Conservation (phyloP, 2,329 filamentous ascomycete genomes). For the Nemania sp. region DNA sequence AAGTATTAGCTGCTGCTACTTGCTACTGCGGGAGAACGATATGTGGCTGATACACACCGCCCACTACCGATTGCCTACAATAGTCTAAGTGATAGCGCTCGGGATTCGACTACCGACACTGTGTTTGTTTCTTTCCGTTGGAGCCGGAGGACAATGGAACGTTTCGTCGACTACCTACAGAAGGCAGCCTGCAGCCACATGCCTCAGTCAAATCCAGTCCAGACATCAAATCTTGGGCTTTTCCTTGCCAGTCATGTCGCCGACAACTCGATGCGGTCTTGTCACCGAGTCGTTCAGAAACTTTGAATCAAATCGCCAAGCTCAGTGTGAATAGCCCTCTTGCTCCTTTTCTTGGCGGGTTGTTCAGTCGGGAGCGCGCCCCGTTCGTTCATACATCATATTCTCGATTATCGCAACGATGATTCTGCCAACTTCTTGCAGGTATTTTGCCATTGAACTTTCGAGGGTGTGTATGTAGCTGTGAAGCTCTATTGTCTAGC, state of each 20-base stretch:
- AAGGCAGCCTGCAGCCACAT: slow-evolving; percentile 7
- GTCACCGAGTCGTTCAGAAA: too few species aligned
- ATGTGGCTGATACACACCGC: slow-evolving; percentile 28
- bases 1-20: slow-evolving; percentile 9
- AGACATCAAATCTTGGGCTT: background rate
- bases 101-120: slow-evolving; percentile 8
- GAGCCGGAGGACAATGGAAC: slow-evolving; percentile 16
- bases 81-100: slow-evolving; percentile 10
- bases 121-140: slow-evolving; percentile 21
- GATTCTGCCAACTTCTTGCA: background rate
- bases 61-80: slow-evolving; percentile 3
- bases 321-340: too few species aligned
- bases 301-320: too few species aligned
- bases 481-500: background rate
- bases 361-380: too few species aligned
- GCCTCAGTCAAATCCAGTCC: background rate
- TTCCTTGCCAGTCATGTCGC: background rate
- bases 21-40: slow-evolving; percentile 9
- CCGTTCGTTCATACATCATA: too few species aligned
- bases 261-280: background rate
- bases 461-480: background rate
- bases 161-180: slow-evolving; percentile 11
- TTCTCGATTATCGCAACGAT: background rate
- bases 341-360: too few species aligned
- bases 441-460: background rate